Base-by-base conservation (phyloP, 2,329 filamentous ascomycete genomes). In the Pleoardoris graminearum region DNA sequence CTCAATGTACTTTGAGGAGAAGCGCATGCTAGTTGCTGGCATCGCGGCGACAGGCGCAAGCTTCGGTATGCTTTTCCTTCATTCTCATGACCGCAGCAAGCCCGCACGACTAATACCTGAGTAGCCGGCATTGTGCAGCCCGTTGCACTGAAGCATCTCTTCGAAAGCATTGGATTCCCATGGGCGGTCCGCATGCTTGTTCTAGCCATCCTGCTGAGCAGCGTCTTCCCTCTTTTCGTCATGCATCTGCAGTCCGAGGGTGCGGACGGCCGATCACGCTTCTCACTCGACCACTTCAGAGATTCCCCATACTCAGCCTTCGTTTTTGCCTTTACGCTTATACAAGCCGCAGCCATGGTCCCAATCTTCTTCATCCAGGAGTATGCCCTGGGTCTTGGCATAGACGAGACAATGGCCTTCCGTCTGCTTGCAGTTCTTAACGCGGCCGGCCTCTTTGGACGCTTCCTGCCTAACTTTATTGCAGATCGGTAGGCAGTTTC, bases 381-480 rank as follows among this genome's bases (percentile, higher is more conserved):
- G 23, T 63, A 62, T 48, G 61, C 57, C 16, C 49, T 63, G 7
- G 32, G 50, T 10, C 41, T 64, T 16, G 58, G 60, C 11, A 48
- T 60, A 12, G 41, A 46, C 45, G 62, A 75, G 3, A 76, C 78
- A 0, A 71, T 87, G 2, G 81, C 83, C 0, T 85, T 83, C 59
- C 88, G 87, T 60, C 74, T 88, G n/a, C 72, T 89, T 5, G 79
- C 85, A 2, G 84, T 89, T 54, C 75, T 88, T 54, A 89, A 89
- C 61, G 83, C 79, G 0, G 81, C 83, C 4, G 69, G 64, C 44
- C 63, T 69, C 7, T 74, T 77, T 65, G 76, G 76, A 7, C 71
- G 76, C 7, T 71, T 77, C 43, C 63, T 77, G 5, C 75, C 75
- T 0, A 76, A 76, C 39, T 67, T 68, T 37, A 55, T 77, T 11